Conservation (phyloP, 345 rosid species). For the Camelina hispida region DNA sequence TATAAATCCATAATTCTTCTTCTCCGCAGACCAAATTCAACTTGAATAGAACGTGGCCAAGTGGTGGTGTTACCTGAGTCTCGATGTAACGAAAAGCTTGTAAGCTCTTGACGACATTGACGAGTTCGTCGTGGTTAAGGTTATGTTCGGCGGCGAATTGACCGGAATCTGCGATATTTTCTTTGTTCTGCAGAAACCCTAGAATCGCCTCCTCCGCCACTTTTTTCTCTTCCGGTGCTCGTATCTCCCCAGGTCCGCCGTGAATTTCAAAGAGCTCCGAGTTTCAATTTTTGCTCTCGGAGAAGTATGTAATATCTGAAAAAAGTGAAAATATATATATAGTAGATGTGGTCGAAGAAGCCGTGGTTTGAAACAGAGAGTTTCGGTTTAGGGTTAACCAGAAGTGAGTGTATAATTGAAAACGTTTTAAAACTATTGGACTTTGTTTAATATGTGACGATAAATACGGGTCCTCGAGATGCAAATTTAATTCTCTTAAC, state of each 20-base stretch:
- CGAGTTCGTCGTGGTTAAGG: conserved; percentile 69
- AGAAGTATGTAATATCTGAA: not conserved
- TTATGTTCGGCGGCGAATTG: conserved; percentile 57
- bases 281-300: conserved; percentile 17
- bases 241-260: not conserved
- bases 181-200: conserved; percentile 55
- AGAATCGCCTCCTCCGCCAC: conserved; percentile 85
- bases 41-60: not conserved
- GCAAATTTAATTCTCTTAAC: no score
- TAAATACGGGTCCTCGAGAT: no score
- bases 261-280: not conserved
- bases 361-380: not conserved
- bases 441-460: no score
- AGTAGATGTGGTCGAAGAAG: no score
- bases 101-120: conserved; percentile 83
- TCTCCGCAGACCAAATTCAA: not conserved
- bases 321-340: no score
- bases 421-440: not conserved
- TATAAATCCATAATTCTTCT: not conserved
- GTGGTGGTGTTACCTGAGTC: conserved; percentile 53
- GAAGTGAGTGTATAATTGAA: not conserved
- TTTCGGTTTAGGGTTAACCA: not conserved
- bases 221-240: not conserved
- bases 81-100: conserved; percentile 72
- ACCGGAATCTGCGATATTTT: conserved; percentile 71